A percentile compares a stretch with the other conserved stretches of the same genome.
Evolutionary conservation across 169 alveolate genomes (phyloP).

Genomic region (Plasmodium sp.): DNA sequence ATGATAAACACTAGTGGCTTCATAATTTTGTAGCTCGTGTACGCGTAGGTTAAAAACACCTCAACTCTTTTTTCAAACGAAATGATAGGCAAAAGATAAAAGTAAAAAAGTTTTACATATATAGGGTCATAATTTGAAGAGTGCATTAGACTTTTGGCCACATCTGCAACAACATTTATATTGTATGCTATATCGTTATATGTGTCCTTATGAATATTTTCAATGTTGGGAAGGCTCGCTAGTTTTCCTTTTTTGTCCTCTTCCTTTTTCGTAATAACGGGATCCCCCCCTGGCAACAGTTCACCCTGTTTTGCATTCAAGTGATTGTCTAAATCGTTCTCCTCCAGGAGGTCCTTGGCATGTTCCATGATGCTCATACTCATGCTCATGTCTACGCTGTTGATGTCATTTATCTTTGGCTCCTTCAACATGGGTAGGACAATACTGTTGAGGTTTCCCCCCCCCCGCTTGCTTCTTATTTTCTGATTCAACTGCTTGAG

Average conservation of each 20-base stretch:
- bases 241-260: not conserved
- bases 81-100: conserved; percentile 47
- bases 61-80: conserved; percentile 61
- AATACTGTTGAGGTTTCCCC: not conserved
- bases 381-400: not conserved
- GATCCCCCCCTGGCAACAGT: not conserved
- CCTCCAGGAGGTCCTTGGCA: not conserved
- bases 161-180: conserved; percentile 3
- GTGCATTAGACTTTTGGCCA: conserved; percentile 22
- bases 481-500: conserved; percentile 8
- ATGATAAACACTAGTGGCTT: conserved; percentile 39
- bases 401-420: not conserved
- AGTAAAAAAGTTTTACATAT: conserved; percentile 45
- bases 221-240: not conserved
- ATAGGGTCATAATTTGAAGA: conserved; percentile 41
- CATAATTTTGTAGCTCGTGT: conserved; percentile 25
- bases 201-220: conserved; percentile 41
- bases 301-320: not conserved
- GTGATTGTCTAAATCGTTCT: not conserved
- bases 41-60: conserved; percentile 41
- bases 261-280: not conserved
- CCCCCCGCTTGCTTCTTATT: conserved; percentile 14
- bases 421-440: not conserved
- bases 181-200: conserved; percentile 46
- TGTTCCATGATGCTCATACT: not conserved